Base-by-base conservation (phyloP, 495 filamentous ascomycete species). In the Terfezia claveryi region DNA sequence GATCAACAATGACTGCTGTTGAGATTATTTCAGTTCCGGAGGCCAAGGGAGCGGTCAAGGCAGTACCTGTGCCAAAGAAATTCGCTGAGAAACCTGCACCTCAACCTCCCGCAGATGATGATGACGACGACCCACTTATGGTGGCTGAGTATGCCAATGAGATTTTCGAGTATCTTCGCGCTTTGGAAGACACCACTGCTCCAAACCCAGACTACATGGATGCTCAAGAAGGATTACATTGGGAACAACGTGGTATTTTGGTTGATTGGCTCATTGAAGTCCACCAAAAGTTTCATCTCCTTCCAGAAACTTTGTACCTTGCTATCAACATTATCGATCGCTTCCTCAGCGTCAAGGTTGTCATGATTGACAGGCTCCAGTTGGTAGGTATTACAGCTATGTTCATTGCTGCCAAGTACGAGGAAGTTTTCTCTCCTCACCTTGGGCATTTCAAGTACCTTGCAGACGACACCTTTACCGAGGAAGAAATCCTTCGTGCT, bases 351-450 rank as follows among this genome's bases (percentile, higher is more conserved):
- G 77, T 76, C 56, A 93, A 94, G 71, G 80, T 93, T 41, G 92
- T 98, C 37, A 84, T 89, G 67, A 75, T 98, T 52, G 91, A 96
- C 62, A 87, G 87, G 55, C 78, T 98, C 8, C 91, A 98, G 69
- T 75, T 98, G 11, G 91, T 98, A 57, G 91, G 91, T 65, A 85
- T 96, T 58, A 92, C 91, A 51, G 91, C 91, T 65, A 96, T 98
- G 91, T 87, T 96, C 74, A 93, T 98, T 66, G 91, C 92, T 20
- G 88, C 89, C 60, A 98, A 98, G 72, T 98, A 96, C 62, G 91
- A 98, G 68, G 91, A 98, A 64, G 87, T 96, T 54, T 77, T 96
- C 23, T 94, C 91, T 4, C 92, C 91, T 37, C 91, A 96, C 65
- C 86, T 98, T 38, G 80, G 80, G 68, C 94, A 94, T 77, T 96